Evolutionary conservation across 805 yeast genomes (phyloP).

Genomic region (Komagataella pastoris): DNA sequence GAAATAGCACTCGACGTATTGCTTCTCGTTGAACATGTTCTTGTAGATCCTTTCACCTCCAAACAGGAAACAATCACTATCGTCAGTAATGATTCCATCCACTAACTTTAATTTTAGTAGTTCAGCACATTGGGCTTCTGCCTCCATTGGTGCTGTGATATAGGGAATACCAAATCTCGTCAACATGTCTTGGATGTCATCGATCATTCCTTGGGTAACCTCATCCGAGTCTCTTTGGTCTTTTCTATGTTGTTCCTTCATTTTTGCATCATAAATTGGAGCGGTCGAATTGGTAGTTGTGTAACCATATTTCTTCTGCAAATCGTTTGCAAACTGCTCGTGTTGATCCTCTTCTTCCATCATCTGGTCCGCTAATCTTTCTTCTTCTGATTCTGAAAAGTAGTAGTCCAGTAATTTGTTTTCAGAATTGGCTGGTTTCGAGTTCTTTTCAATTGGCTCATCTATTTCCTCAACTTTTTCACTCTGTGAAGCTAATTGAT

Average conservation of each 20-base stretch:
- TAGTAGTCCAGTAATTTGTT: constrained; percentile 32
- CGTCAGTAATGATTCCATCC: constrained; percentile 95
- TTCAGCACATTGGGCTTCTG: constrained; percentile 96
- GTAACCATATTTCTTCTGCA: constrained; percentile 11
- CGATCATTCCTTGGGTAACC: constrained; percentile 74
- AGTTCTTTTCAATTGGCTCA: neutral
- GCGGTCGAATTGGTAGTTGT: constrained; percentile 14
- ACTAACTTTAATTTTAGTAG: constrained; percentile 55
- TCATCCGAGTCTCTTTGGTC: constrained; percentile 85
- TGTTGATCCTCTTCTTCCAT: constrained; percentile 64
- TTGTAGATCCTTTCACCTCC: constrained; percentile 80
- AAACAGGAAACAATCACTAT: constrained; percentile 90
- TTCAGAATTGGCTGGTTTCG: neutral
- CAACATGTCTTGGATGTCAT: constrained; percentile 81
- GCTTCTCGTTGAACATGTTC: constrained; percentile 89
- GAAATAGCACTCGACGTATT: constrained; percentile 78
- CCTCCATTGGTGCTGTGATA: constrained; percentile 96
- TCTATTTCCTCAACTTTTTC: neutral
- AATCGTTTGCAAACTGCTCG: constrained; percentile 37
- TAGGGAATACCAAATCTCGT: constrained; percentile 89
- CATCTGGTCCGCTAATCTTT: constrained; percentile 46
- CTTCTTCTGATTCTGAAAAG: constrained; percentile 70
- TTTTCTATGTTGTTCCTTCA: constrained; percentile 41
- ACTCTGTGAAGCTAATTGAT: neutral
- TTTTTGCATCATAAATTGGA: constrained; percentile 2